Evolutionary conservation across 2,329 filamentous ascomycete genomes (phyloP), one percentile per base, ranked within the genome.

Genomic region (Coniochaeta sp.): DNA sequence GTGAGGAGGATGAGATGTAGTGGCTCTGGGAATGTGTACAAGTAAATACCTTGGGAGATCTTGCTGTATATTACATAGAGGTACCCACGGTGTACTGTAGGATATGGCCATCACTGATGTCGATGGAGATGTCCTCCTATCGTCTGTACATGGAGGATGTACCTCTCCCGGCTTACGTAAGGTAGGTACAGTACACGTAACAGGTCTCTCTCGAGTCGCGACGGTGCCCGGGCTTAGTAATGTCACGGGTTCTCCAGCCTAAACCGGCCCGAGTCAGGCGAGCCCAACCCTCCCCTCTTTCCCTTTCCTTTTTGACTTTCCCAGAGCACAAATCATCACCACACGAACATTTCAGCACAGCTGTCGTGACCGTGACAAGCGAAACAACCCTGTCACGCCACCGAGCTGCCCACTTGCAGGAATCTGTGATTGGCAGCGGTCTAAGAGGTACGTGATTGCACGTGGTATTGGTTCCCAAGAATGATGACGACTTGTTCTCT

Each of bases 291-390:
- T n/a, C n/a, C n/a, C n/a, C n/a, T n/a, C n/a, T n/a, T n/a, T n/a
- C n/a, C n/a, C n/a, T n/a, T n/a, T n/a, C n/a, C n/a, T n/a, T n/a
- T n/a, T n/a, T n/a, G 24, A 30, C 47, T 44, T 36, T 24, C 40
- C 3, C 3, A 36, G 42, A 47, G 19, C 50, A 58, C 50, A 66
- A 66, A 61, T 59, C 63, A 64, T 64, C 68, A 65, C 63, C 59
- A 64, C 59, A 64, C 63, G 64, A 63, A 66, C 61, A 64, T 68
- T 66, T 68, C 64, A 68, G 67, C 59, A 68, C 66, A 52, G 47
- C 47, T 30, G 47, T 52, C 47, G 47, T 52, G 47, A 52, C 22
- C 47, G 47, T 52, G 47, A 52, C 47, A 12, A 52, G 47, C 47
- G 24, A 52, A 52, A 52, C 47, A 52, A 52, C 47, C 47, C 47